A percentile compares a stretch with the other conserved stretches of the same genome.
These are phyloP conservation scores for Termitomyces heimii DNA, from an alignment of 768 basidiomycete genomes.

Conservation along the genomic window DNA sequence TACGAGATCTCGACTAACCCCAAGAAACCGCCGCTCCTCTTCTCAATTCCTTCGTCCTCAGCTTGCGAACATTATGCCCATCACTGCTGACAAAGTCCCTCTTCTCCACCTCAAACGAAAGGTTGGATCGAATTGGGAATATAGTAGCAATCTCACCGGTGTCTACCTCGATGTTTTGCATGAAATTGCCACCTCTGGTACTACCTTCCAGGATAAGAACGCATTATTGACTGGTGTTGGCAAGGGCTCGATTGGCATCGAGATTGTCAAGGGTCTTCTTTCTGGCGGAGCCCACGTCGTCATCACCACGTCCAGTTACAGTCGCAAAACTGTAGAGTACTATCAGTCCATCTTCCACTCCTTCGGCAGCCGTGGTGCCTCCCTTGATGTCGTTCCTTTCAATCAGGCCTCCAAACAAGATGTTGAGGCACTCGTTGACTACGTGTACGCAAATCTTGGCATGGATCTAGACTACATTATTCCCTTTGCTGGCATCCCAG, in stretches of 20 bases:
- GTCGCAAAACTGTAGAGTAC: conserved; percentile 92
- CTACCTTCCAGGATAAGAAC: conserved; percentile 99
- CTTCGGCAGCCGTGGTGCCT: conserved; percentile 92
- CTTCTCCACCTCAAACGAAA: conserved; percentile 96
- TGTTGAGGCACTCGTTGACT: conserved; percentile 95
- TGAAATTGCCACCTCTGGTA: conserved; percentile 97
- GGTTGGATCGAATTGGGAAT: conserved; percentile 93
- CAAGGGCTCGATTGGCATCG: conserved; percentile 96
- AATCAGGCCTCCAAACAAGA: conserved; percentile 99
- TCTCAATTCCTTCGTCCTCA: conserved; percentile 97
- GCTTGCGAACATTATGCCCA: conserved; percentile 66
- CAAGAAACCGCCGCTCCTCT: conserved; percentile 82
- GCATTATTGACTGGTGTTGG: conserved; percentile 97
- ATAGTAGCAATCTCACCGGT: conserved; percentile 93
- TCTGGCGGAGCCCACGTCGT: conserved; percentile 96
- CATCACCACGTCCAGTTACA: conserved; percentile 97
- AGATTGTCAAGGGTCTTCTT: conserved; percentile 93
- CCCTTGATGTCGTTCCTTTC: conserved; percentile 96
- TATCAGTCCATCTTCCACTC: conserved; percentile 98
- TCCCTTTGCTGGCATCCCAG: conserved; percentile 97
- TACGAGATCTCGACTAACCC: conserved; percentile 41
- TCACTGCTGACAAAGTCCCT: conserved; percentile 81
- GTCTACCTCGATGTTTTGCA: conserved; percentile 95
- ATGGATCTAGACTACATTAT: conserved; percentile 98
- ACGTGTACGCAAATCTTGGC: conserved; percentile 92